Percentiles rank a stretch among this genome's conserved stretches.
These are phyloP conservation scores for Phialemoniopsis sp. DNA, from an alignment of 2,329 filamentous ascomycete species.

Conservation along the genomic window DNA sequence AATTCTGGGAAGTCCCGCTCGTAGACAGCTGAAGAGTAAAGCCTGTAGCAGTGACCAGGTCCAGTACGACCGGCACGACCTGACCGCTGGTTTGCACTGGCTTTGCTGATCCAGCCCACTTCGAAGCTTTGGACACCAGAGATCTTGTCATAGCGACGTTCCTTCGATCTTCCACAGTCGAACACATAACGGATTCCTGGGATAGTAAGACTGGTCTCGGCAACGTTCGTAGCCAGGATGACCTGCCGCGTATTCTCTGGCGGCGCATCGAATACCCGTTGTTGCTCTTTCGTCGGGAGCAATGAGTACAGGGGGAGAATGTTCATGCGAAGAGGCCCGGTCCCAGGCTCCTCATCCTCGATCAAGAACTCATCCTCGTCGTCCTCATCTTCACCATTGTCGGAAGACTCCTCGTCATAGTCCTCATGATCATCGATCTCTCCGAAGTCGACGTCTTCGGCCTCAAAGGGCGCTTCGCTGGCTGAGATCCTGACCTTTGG, in stretches of 20 bases:
- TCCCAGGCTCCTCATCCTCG: constrained; percentile 54
- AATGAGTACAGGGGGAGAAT: constrained; percentile 93
- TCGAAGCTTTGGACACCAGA: constrained; percentile 96
- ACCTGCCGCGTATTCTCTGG: constrained; percentile 82
- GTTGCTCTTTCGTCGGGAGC: constrained; percentile 83
- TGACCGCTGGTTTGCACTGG: constrained; percentile 84
- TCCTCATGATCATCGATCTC: constrained; percentile 50
- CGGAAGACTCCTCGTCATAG: constrained; percentile 57
- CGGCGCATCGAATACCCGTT: constrained; percentile 81
- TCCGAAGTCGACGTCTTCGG: constrained; percentile 83
- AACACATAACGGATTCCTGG: constrained; percentile 95
- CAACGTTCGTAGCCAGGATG: constrained; percentile 91
- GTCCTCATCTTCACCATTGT: constrained; percentile 53
- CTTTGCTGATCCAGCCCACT: constrained; percentile 96
- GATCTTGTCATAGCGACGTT: constrained; percentile 80
- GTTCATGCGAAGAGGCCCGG: constrained; percentile 71
- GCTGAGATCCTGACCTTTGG: constrained; percentile 73
- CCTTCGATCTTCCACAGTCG: constrained; percentile 88
- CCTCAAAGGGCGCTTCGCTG: constrained; percentile 73
- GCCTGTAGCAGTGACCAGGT: constrained; percentile 88
- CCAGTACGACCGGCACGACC: constrained; percentile 94
- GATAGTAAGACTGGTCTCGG: constrained; percentile 95
- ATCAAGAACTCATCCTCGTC: constrained; percentile 64
- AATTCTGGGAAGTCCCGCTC: constrained; percentile 86
- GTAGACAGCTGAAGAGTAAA: constrained; percentile 93